Evolutionary conservation across 1,139 yeast genomes (phyloP).

Genomic region (Scheffersomyces segobiensis): DNA sequence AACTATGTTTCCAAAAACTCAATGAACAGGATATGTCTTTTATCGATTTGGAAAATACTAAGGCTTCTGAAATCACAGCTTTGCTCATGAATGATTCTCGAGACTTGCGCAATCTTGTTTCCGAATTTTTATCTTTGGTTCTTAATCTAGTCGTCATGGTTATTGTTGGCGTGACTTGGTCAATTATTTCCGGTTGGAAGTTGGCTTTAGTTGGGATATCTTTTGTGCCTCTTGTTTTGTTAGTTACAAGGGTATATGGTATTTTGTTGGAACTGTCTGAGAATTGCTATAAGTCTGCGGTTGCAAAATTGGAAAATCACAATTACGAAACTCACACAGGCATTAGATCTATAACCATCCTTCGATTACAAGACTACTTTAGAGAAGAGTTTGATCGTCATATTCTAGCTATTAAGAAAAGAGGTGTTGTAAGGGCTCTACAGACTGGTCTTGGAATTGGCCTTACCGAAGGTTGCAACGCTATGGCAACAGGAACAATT

Average conservation of each 20-base stretch:
- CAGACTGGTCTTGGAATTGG: constrained; percentile 67
- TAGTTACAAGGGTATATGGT: constrained; percentile 56
- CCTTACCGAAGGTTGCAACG: constrained; percentile 50
- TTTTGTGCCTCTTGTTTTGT: constrained; percentile 61
- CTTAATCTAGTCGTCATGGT: constrained; percentile 56
- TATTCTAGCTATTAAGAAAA: constrained; percentile 24
- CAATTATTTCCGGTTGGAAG: constrained; percentile 82
- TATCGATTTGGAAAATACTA: constrained; percentile 41
- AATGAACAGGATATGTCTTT: constrained; percentile 56
- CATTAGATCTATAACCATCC: constrained; percentile 61
- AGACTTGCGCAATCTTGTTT: constrained; percentile 65
- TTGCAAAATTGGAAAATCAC: constrained; percentile 54
- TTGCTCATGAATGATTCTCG: constrained; percentile 78
- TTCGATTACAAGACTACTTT: constrained; percentile 56
- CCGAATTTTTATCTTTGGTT: constrained; percentile 58
- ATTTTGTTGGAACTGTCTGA: constrained; percentile 55
- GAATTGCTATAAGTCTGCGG: constrained; percentile 54
- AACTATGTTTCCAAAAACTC: constrained; percentile 47
- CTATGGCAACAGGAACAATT: constrained; percentile 66
- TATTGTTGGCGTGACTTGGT: constrained; percentile 70
- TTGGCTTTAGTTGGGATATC: constrained; percentile 78
- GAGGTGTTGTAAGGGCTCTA: constrained; percentile 52
- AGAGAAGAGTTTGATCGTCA: constrained; percentile 27
- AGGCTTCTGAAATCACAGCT: constrained; percentile 62
- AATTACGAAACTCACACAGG: constrained; percentile 61